Percentiles rank a stretch among this genome's conserved stretches.
Conservation (phyloP, 1,284 basidiomycete species). For the Naganishia sp. region DNA sequence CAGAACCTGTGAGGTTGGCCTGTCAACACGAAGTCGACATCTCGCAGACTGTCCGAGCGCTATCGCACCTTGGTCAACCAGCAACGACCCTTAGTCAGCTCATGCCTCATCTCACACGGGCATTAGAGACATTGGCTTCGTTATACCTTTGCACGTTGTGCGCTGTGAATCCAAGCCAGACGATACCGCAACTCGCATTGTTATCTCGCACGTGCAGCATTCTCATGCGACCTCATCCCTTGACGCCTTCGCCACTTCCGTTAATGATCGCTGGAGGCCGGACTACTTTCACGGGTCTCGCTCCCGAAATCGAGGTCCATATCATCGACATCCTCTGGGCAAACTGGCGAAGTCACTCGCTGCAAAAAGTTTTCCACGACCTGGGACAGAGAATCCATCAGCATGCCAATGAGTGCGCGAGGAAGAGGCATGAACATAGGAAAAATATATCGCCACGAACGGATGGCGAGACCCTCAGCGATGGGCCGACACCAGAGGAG, state of each 20-base stretch:
- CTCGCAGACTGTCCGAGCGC: slow-evolving; percentile 15
- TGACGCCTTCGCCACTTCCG: slow-evolving; percentile 44
- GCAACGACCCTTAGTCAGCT: slow-evolving; percentile 14
- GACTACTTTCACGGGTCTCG: slow-evolving; percentile 49
- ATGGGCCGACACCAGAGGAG: slow-evolving; percentile 14
- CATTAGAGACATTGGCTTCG: slow-evolving; percentile 22
- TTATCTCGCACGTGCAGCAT: slow-evolving; percentile 51
- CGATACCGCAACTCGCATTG: slow-evolving; percentile 53
- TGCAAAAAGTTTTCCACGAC: slow-evolving; percentile 50
- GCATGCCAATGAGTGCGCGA: slow-evolving; percentile 8
- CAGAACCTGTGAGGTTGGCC: neutral
- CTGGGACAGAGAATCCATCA: slow-evolving; percentile 31
- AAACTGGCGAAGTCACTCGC: slow-evolving; percentile 48
- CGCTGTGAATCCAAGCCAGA: slow-evolving; percentile 48
- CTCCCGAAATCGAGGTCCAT: slow-evolving; percentile 52
- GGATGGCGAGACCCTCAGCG: neutral
- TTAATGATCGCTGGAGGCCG: slow-evolving; percentile 51
- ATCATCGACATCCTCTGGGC: slow-evolving; percentile 54
- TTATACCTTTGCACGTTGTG: slow-evolving; percentile 41
- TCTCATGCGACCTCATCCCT: slow-evolving; percentile 46
- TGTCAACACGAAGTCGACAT: slow-evolving; percentile 31
- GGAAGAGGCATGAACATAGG: slow-evolving; percentile 6
- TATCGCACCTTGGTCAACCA: neutral
- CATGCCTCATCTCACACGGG: slow-evolving; percentile 29
- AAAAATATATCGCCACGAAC: neutral